phyloP scores from a whole-genome alignment of 2,329 filamentous ascomycete species.

The Dactylellina leptospora region DNA sequence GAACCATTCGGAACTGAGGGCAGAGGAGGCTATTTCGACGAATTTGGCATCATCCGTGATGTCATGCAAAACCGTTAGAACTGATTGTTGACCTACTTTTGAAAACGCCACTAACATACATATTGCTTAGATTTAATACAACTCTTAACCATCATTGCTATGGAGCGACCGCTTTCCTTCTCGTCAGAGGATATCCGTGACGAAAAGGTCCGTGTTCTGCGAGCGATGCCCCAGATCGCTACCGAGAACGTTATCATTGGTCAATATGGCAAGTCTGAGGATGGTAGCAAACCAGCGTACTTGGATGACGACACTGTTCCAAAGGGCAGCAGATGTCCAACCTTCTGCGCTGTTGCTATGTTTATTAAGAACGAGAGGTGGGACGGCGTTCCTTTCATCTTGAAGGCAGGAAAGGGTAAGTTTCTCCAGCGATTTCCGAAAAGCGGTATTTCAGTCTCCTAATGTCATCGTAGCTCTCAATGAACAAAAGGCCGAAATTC shows the following conservation, averaged over 20 bases:
- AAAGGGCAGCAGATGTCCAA: constrained; percentile 95
- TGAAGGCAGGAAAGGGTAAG: constrained; percentile 91
- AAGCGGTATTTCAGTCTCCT: background rate
- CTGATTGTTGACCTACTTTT: background rate
- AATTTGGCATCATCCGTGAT: constrained; percentile 98
- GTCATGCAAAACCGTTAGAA: constrained; percentile 94
- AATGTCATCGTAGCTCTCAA: constrained; percentile 73
- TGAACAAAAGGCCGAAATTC: constrained; percentile 99
- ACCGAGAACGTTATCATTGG: constrained; percentile 99
- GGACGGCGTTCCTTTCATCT: constrained; percentile 98
- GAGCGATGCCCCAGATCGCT: constrained; percentile 91
- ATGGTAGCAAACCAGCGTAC: constrained; percentile 95
- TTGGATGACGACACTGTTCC: constrained; percentile 99
- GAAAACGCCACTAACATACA: background rate
- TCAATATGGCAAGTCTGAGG: constrained; percentile 94
- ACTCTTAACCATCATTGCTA: constrained; percentile 92
- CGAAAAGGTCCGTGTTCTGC: constrained; percentile 95
- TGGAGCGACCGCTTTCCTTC: constrained; percentile 98
- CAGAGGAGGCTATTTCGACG: constrained; percentile 97
- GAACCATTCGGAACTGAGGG: constrained; percentile 99
- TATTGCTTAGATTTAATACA: constrained; percentile 76
- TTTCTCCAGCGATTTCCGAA: background rate
- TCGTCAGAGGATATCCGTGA: constrained; percentile 97
- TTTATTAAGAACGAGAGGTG: constrained; percentile 99
- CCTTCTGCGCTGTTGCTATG: constrained; percentile 94